These are phyloP conservation scores for Hypomyces perniciosus DNA, from an alignment of 2,329 filamentous ascomycete genomes.

Conservation along the genomic window DNA sequence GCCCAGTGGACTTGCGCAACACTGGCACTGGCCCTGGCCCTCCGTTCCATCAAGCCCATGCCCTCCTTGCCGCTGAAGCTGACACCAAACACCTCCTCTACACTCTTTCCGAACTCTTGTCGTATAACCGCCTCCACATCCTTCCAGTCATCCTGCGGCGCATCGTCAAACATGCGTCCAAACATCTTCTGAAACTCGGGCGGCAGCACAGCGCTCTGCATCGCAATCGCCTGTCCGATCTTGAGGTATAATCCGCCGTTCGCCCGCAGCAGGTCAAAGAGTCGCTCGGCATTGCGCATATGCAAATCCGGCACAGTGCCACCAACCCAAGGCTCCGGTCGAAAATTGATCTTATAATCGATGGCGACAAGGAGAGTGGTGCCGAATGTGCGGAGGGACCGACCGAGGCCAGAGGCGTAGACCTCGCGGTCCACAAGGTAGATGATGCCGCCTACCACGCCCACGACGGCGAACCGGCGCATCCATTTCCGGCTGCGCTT, in stretches of 20 bases:
- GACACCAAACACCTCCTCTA: conserved; percentile 89
- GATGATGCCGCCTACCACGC: conserved; percentile 51
- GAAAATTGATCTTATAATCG: conserved; percentile 97
- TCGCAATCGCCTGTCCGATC: conserved; percentile 96
- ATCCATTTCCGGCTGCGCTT: conserved; percentile 65
- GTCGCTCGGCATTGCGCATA: conserved; percentile 70
- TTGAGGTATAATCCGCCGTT: conserved; percentile 96
- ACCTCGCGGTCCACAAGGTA: conserved; percentile 67
- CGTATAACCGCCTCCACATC: conserved; percentile 79
- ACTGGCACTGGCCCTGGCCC: conserved; percentile 70
- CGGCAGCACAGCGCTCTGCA: conserved; percentile 92
- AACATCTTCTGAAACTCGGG: conserved; percentile 98
- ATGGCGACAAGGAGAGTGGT: conserved; percentile 73
- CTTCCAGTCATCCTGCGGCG: conserved; percentile 83
- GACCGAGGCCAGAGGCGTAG: conserved; percentile 72
- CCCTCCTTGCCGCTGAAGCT: conserved; percentile 69
- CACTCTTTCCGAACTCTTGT: conserved; percentile 80
- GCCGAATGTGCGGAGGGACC: conserved; percentile 75
- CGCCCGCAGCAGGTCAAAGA: conserved; percentile 72
- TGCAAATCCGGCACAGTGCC: conserved; percentile 74
- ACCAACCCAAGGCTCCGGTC: conserved; percentile 67
- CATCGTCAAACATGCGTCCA: conserved; percentile 93
- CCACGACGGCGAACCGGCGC: conserved; percentile 63
- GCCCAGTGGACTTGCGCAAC: conserved; percentile 98
- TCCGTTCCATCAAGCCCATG: conserved; percentile 56